Percentiles rank a stretch among this genome's conserved stretches.
Evolutionary conservation across 2,329 filamentous ascomycete genomes (phyloP).

Genomic region (Pseudogymnoascus sp.): DNA sequence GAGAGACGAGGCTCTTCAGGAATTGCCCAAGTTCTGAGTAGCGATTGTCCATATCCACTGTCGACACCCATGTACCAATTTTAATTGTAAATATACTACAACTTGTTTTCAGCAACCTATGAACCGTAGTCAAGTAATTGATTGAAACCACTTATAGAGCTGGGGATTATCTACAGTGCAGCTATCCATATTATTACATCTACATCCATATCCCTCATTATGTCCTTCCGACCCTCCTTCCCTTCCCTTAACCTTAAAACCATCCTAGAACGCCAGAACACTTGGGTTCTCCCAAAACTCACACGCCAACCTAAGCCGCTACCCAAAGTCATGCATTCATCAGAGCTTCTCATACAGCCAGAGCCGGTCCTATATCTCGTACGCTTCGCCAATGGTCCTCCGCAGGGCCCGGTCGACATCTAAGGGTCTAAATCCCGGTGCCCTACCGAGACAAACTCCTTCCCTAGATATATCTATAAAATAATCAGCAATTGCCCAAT

Average conservation of each 20-base stretch:
- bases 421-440: conserved; percentile 25
- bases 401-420: conserved; percentile 29
- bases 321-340: not conserved
- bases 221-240: not conserved
- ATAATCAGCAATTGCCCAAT: not conserved
- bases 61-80: not conserved
- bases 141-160: not conserved
- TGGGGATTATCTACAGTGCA: not conserved
- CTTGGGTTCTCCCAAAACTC: not conserved
- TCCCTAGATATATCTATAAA: conserved; percentile 23
- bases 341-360: not conserved
- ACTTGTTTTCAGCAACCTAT: not conserved
- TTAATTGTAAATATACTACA: not conserved
- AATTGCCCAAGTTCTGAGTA: not conserved
- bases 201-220: not conserved
- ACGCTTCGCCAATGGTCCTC: conserved; percentile 7
- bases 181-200: not conserved
- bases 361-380: not conserved
- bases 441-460: conserved; percentile 25
- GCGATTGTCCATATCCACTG: not conserved
- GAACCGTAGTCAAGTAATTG: not conserved
- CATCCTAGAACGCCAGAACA: not conserved
- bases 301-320: not conserved
- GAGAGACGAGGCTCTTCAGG: not conserved
- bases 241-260: not conserved